A percentile compares a stretch with the other conserved stretches of the same genome.
Evolutionary conservation across 176 grass and related monocot species (phyloP).

Genomic region (Ananas comosus): DNA sequence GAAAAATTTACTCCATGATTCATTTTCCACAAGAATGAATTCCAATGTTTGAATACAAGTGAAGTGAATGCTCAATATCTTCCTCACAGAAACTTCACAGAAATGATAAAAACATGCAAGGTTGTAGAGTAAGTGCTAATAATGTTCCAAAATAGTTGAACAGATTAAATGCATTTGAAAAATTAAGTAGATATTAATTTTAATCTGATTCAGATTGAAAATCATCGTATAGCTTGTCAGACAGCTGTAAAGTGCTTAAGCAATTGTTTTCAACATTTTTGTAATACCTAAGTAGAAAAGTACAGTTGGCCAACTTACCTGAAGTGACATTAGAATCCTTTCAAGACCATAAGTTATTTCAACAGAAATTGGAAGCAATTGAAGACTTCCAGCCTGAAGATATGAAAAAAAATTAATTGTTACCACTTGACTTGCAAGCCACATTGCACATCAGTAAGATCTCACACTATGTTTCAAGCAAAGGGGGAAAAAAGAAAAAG

Average conservation of each 20-base stretch:
- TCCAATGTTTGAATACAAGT: no score
- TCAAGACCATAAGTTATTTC: slow-evolving; percentile 99
- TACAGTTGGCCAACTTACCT: slow-evolving; percentile 36
- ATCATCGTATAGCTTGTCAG: not conserved
- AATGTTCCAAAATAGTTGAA: not conserved
- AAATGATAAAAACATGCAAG: not conserved
- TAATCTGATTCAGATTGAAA: not conserved
- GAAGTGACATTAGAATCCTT: slow-evolving; percentile 95
- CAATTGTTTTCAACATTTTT: not conserved
- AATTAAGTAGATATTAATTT: not conserved
- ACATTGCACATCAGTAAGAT: no score
- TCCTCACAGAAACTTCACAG: no score
- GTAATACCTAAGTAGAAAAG: slow-evolving; percentile 2
- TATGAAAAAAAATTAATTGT: slow-evolving; percentile 10
- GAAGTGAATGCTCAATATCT: no score
- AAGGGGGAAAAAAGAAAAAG: no score
- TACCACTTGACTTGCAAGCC: not conserved
- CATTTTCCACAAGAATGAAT: no score
- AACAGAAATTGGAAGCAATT: slow-evolving; percentile 74
- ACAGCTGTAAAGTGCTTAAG: not conserved
- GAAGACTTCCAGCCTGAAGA: slow-evolving; percentile 86
- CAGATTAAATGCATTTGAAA: not conserved
- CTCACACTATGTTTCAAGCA: no score
- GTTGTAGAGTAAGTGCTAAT: not conserved
- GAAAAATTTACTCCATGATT: no score